Base-by-base conservation (phyloP, 345 rosid species). In the Populus pruinosa region DNA sequence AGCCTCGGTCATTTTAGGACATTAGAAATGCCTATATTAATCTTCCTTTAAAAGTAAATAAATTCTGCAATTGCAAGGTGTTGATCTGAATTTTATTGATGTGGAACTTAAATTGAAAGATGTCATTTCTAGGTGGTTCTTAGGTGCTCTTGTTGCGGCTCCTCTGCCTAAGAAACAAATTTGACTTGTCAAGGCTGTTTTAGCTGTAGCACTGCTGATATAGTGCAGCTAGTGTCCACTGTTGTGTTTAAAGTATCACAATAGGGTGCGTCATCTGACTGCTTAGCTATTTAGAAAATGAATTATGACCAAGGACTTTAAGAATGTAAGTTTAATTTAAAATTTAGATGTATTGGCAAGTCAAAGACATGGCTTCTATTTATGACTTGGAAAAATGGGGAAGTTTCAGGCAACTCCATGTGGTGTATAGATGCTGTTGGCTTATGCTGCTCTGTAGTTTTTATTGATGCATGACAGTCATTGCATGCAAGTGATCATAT, bases 321-420 rank as follows among this genome's bases (percentile, higher is more conserved):
- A 61, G 35, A 71, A 74, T 65, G 55, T 64, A 23, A 21, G 18
- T 50, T 27, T 44, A 44, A 59, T 61, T 23, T 78, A 12, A 67
- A 36, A 53, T 82, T 73, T 84, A 75, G 85, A 78, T 81, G 82
- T 59, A 77, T 78, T 85, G 82, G 87, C 80, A 67, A 27, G 84
- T 83, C 78, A 73, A 70, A 77, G 91, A 86, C 79, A 72, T 77
- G 74, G 27, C 78, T 86, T 70, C 85, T 82, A 64, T 39, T 69
- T 80, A 72, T 41, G 25, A 17, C 8, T 62, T n/a, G 39, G 79
- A 53, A 74, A 74, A 43, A 53, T 11, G 12, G 50, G 43, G 10
- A 35, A 10, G 49, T 49, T 56, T 66, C 39, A 41, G 44, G 69
- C 73, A 67, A 67, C 63, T 55, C 11, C 39, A 33, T 65, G 36